These are phyloP conservation scores for Alternaria sp. DNA, from an alignment of 2,329 filamentous ascomycete species.

Conservation along the genomic window DNA sequence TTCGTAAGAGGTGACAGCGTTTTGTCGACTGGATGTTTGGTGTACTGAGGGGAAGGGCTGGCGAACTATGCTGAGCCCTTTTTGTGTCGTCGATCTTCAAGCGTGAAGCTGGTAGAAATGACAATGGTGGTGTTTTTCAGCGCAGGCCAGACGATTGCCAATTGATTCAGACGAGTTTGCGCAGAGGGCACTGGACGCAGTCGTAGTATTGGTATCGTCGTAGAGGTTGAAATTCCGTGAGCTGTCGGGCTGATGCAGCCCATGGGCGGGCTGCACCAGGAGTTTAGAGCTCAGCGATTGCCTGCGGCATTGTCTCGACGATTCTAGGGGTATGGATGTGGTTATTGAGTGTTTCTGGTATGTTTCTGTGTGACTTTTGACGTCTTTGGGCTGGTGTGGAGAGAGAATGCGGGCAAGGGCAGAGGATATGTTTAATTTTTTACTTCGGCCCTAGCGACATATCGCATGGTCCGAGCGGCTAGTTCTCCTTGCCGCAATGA, in stretches of 20 bases:
- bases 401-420: slow-evolving; percentile 42
- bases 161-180: slow-evolving; percentile 44
- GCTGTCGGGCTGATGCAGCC: slow-evolving; percentile 74
- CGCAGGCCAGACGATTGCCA: slow-evolving; percentile 47
- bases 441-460: slow-evolving; percentile 37
- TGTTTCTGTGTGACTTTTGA: slow-evolving; percentile 52
- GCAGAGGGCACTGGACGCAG: slow-evolving; percentile 47
- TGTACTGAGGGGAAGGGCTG: slow-evolving; percentile 48
- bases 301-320: slow-evolving; percentile 60
- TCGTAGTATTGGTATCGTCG: slow-evolving; percentile 53
- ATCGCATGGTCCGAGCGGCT: slow-evolving; percentile 28
- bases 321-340: slow-evolving; percentile 44
- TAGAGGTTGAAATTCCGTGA: slow-evolving; percentile 72
- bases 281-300: slow-evolving; percentile 75
- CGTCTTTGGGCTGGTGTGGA: slow-evolving; percentile 49
- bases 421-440: slow-evolving; percentile 38
- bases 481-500: slow-evolving; percentile 33
- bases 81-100: slow-evolving; percentile 46
- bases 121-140: slow-evolving; percentile 44
- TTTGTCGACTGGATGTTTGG: slow-evolving; percentile 36
- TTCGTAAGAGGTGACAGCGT: slow-evolving; percentile 34
- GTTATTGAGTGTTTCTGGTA: slow-evolving; percentile 33
- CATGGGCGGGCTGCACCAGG: slow-evolving; percentile 28
- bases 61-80: slow-evolving; percentile 50
- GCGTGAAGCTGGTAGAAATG: slow-evolving; percentile 42